Base-by-base conservation (phyloP, 1,284 basidiomycete genomes). In the Polyporus tsugae region DNA sequence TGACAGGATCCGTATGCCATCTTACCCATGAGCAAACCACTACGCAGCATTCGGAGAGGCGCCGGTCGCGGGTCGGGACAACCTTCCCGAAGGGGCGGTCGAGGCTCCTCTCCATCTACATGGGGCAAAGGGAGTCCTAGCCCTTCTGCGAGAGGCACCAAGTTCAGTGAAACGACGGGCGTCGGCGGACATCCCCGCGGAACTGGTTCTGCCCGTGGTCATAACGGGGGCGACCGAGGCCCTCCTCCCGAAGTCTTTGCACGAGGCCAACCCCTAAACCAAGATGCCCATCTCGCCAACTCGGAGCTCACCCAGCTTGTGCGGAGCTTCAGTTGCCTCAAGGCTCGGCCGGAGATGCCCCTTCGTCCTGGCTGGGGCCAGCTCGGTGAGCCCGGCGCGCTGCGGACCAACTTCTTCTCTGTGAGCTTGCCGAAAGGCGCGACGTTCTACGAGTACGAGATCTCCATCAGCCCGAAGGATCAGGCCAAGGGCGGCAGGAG, bases 371-470 rank as follows among this genome's bases (percentile, higher is more conserved):
- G 89, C 0, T 93, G 84, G 70, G 92, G 92, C 10, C 90, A 85
- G 0, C 74, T 79, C 0, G 92, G 92, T 2, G 82, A 69, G 3
- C 67, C 81, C 0, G 84, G 89, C 61, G 83, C 79, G 0, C 78
- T 93, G 9, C 84, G 92, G 0, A 82, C 91, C 52, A 94, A 94
- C 75, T 91, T 92, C 77, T 92, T 92, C 75, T 72, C 89, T 0
- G 75, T 92, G 38, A 82, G 76, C 35, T 76, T 89, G 33, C 83
- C 86, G 0, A 84, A 86, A 63, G 81, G 82, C 0, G 60, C 72
- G 2, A 75, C 78, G 0, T 79, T 89, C 6, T 90, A 87, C 73
- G 91, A 93, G 70, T 93, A 94, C 74, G 79, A 78, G 13, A 81
- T 93, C 60, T 79, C 85, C 2, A 83, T 93, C 60, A 76, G 79